phyloP scores from a whole-genome alignment of 176 grass and related monocot genomes.

The Musa schizocarpa region DNA sequence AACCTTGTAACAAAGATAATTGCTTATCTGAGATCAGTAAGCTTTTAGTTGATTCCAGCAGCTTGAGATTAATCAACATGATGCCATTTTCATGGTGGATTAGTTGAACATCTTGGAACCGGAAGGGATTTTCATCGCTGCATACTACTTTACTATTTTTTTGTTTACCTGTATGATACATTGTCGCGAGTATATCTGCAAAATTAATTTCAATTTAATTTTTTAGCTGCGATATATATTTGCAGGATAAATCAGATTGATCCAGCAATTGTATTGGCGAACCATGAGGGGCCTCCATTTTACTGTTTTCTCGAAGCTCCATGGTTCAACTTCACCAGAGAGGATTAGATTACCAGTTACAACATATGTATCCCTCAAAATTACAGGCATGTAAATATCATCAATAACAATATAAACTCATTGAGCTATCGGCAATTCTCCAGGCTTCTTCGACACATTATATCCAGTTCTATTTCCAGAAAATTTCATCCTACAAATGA shows the following conservation, averaged over 20 bases:
- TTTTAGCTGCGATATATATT: not conserved
- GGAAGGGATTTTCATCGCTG: constrained; percentile 26
- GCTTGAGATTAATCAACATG: constrained; percentile 30
- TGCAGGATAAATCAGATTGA: constrained; percentile 41
- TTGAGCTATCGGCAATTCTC: too few relatives aligned
- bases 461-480: too few relatives aligned
- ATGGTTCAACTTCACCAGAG: not conserved
- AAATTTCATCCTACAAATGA: too few relatives aligned
- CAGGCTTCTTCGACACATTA: too few relatives aligned
- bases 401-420: not conserved
- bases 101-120: constrained; percentile 36
- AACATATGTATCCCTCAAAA: too few relatives aligned
- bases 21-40: constrained; percentile 61
- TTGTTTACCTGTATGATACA: not conserved
- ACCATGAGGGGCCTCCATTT: constrained; percentile 43
- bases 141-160: not conserved
- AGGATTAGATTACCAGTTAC: constrained; percentile 38
- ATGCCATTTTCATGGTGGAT: constrained; percentile 48
- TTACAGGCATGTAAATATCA: too few relatives aligned
- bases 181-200: not conserved
- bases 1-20: constrained; percentile 46
- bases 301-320: constrained; percentile 45
- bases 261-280: constrained; percentile 40
- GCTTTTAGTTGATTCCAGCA: constrained; percentile 50
- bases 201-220: too few relatives aligned